Base-by-base conservation (phyloP, 1,284 basidiomycete species). In the Ceratobasidium sp. region DNA sequence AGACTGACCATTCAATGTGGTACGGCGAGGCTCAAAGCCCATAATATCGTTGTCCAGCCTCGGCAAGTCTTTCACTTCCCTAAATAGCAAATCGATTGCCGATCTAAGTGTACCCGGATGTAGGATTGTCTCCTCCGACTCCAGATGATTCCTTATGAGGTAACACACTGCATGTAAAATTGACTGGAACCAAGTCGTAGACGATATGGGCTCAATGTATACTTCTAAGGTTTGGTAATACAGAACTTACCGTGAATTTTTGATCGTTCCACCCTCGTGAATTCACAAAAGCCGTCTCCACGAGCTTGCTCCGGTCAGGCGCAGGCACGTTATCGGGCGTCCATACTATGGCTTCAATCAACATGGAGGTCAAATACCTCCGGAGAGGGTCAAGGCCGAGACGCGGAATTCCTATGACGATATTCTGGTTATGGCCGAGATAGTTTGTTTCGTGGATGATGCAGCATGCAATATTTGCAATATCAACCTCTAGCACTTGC, bases 361-460 rank as follows among this genome's bases (percentile, higher is more conserved):
- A 20, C 18, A 56, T 58, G 1, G 33, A 9, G 40, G 51, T 42
- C 39, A 71, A 15, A 12, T n/a, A 26, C n/a, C 55, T 51, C 10
- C 68, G 53, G 13, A 71, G 39, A 1, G 68, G n/a, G 7, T 56
- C 53, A 6, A 44, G 33, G 12, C 15, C 9, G n/a, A 71, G 18
- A 1, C 26, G 26, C 3, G 68, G 55, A 6, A 71, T 55, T 2
- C 7, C 1, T 5, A 56, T 23, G n/a, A 20, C 3, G 12, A 58
- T 2, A n/a, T 44, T 23, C 12, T 26, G 33, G 15, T 13, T 10
- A n/a, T 12, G n/a, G n/a, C n/a, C 53, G 6, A 71, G 55, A 46
- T 55, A 71, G 28, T 40, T n/a, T 7, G 68, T 71, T 44, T 71
- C 68, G 6, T 7, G 18, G 18, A 71, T 58, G 9, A 58, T 44